Evolutionary conservation across 208 protist species (phyloP).

Genomic region (Phytomonas sp.): DNA sequence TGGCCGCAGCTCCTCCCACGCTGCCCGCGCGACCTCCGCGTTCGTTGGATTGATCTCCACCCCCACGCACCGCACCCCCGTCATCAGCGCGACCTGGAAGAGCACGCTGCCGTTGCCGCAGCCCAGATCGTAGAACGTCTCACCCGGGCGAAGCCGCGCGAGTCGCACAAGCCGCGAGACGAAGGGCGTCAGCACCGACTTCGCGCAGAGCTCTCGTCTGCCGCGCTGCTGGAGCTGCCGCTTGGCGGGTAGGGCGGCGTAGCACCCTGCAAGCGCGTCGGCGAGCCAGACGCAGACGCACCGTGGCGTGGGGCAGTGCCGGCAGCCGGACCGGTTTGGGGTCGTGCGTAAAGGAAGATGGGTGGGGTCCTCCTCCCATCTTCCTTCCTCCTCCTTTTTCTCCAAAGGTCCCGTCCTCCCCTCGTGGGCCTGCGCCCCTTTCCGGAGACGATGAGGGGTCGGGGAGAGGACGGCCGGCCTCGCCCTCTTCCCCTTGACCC

Average conservation of each 20-base stretch:
- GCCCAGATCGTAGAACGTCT: constrained; percentile 78
- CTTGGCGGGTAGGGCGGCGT: constrained; percentile 32
- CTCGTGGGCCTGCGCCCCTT: not conserved
- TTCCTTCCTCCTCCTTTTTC: constrained; percentile 24
- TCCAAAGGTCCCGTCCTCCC: not conserved
- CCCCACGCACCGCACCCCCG: constrained; percentile 65
- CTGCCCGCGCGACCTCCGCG: constrained; percentile 38
- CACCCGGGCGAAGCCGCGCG: constrained; percentile 19
- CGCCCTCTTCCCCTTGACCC: not conserved
- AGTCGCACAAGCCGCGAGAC: constrained; percentile 52
- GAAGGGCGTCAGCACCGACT: constrained; percentile 78
- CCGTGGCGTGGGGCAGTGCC: constrained; percentile 30
- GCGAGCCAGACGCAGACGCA: constrained; percentile 54
- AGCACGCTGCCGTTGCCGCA: constrained; percentile 85
- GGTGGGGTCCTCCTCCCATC: constrained; percentile 35
- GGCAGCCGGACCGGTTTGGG: constrained; percentile 40
- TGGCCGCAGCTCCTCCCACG: constrained; percentile 41
- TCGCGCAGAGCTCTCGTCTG: constrained; percentile 68
- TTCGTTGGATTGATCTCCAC: constrained; percentile 71
- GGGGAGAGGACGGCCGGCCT: not conserved
- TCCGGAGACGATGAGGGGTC: not conserved
- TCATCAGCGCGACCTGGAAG: constrained; percentile 71
- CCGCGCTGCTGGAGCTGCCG: constrained; percentile 29
- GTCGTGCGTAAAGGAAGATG: constrained; percentile 29
- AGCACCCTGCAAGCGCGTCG: constrained; percentile 32